Evolutionary conservation across 2,329 filamentous ascomycete species (phyloP).

Genomic region (Trichoderma lentiforme): DNA sequence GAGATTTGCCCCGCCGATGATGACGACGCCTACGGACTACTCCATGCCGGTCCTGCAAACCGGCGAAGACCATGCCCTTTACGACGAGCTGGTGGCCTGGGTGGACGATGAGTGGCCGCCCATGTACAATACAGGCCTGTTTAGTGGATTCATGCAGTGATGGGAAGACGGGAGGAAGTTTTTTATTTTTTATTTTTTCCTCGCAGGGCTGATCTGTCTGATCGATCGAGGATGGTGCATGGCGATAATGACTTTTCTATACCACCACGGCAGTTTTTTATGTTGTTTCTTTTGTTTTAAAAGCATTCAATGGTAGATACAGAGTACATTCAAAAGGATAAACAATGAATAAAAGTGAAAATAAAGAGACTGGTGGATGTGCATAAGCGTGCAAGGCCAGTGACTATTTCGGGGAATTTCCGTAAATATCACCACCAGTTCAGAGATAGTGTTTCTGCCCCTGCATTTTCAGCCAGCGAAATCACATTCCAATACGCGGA

Average conservation of each 20-base stretch:
- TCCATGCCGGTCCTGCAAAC: conserved; percentile 28
- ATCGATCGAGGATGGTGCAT: background rate
- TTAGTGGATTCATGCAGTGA: conserved; percentile 7
- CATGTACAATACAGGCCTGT: conserved; percentile 28
- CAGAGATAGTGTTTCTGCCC: background rate
- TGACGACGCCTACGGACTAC: conserved; percentile 27
- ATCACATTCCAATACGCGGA: background rate
- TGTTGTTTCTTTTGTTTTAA: background rate
- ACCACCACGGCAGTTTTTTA: background rate
- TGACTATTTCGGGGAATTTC: background rate
- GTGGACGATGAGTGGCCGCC: conserved; percentile 38
- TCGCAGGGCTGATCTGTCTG: background rate
- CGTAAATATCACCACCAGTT: background rate
- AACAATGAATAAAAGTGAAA: background rate
- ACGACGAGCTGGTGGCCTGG: conserved; percentile 37
- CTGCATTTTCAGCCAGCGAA: background rate
- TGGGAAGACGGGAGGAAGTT: background rate
- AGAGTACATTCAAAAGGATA: background rate
- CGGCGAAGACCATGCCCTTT: conserved; percentile 32
- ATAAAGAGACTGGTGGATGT: background rate
- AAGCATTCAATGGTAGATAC: background rate
- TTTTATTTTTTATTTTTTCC: background rate
- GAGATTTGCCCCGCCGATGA: conserved; percentile 22
- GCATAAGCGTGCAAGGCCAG: background rate
- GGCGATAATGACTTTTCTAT: background rate